phyloP scores from a whole-genome alignment of 106 monocot genomes.

The Platanthera zijinensis region DNA sequence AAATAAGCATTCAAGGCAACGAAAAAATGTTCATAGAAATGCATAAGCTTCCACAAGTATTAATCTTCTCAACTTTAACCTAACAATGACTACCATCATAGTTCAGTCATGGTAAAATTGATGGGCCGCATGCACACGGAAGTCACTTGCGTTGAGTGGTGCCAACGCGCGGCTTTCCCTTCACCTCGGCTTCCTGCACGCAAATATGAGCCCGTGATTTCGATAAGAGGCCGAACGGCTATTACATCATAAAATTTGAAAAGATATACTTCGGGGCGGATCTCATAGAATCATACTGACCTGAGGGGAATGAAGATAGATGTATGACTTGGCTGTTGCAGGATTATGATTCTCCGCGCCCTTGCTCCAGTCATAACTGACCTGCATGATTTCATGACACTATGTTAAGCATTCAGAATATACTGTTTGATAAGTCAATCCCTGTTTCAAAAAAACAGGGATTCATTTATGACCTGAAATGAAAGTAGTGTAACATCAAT shows the following conservation, averaged over 20 bases:
- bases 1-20: too few species aligned
- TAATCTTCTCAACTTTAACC: too few species aligned
- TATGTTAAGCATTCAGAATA: background rate
- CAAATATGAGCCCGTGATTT: too few species aligned
- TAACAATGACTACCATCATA: too few species aligned
- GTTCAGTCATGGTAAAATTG: too few species aligned
- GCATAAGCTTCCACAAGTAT: too few species aligned
- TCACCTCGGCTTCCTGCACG: constrained; percentile 82
- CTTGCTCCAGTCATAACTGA: constrained; percentile 94
- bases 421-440: too few species aligned
- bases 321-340: constrained; percentile 70
- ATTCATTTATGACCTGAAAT: too few species aligned
- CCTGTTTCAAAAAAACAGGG: too few species aligned
- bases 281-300: constrained; percentile 11
- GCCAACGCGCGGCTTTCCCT: constrained; percentile 72
- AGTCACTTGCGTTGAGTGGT: constrained; percentile 49
- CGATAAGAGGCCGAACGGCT: background rate
- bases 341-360: constrained; percentile 97
- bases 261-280: background rate
- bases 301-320: constrained; percentile 73
- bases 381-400: constrained; percentile 22
- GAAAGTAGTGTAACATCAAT: too few species aligned
- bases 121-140: too few species aligned
- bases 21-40: too few species aligned
- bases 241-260: background rate